Conservation (phyloP, 305 asterid genomes). For the Striga hermonthica region DNA sequence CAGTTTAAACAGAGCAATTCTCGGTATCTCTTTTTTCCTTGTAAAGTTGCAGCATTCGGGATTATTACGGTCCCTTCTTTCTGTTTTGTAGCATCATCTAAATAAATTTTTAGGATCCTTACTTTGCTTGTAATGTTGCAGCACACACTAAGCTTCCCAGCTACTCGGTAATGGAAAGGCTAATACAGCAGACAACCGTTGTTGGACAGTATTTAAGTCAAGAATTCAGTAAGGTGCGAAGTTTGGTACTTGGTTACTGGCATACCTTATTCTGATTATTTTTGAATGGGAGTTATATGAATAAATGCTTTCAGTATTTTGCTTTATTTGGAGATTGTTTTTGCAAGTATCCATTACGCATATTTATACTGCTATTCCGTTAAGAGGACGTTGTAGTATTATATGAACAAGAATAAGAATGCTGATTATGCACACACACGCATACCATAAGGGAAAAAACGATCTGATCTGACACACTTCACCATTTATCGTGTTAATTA, state of each 20-base stretch:
- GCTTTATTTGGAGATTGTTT: too few relatives aligned
- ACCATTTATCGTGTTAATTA: too few relatives aligned
- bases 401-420: too few relatives aligned
- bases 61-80: neutral
- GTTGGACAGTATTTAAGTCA: constrained; percentile 67
- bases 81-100: neutral
- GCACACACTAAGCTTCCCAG: constrained; percentile 66
- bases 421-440: neutral
- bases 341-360: too few relatives aligned
- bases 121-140: constrained; percentile 30
- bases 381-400: too few relatives aligned
- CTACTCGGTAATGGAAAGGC: constrained; percentile 73
- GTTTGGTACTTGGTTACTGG: neutral
- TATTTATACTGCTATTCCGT: too few relatives aligned
- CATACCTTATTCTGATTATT: neutral
- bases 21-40: constrained; percentile 45
- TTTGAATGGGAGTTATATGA: neutral
- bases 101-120: neutral
- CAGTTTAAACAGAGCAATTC: constrained; percentile 76
- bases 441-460: too few relatives aligned
- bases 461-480: too few relatives aligned
- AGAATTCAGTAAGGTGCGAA: constrained; percentile 76
- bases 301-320: too few relatives aligned
- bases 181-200: constrained; percentile 76
- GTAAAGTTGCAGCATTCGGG: neutral